Conservation (phyloP, 148 eudicot species). For the Linanthus parryae region DNA sequence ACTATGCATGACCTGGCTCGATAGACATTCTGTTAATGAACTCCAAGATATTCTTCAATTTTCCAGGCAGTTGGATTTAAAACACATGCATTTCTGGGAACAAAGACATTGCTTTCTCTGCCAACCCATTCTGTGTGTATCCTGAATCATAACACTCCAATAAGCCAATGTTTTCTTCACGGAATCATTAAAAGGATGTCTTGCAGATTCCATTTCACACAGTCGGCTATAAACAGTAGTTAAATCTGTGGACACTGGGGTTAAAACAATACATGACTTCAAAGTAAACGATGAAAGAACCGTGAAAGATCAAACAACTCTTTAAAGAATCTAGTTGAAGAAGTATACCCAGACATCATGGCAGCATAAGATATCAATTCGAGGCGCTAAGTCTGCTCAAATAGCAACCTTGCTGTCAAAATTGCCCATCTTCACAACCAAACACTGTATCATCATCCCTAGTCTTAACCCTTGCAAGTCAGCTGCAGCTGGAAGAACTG, state of each 20-base stretch:
- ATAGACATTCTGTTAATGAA: conserved; percentile 54
- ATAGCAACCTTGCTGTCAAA: conserved; percentile 34
- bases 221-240: conserved; percentile 56
- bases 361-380: conserved; percentile 62
- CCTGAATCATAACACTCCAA: conserved; percentile 80
- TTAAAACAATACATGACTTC: conserved; percentile 30
- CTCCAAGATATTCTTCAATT: conserved; percentile 44
- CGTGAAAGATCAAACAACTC: conserved; percentile 37
- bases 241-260: conserved; percentile 60
- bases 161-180: conserved; percentile 46
- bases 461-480: conserved; percentile 48
- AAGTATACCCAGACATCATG: conserved; percentile 54
- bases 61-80: conserved; percentile 46
- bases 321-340: conserved; percentile 35
- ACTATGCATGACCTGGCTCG: conserved; percentile 50
- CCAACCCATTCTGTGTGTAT: conserved; percentile 55
- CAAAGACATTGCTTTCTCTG: conserved; percentile 46
- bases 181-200: conserved; percentile 49
- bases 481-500: conserved; percentile 43
- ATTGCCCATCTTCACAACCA: conserved; percentile 40
- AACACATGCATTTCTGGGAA: conserved; percentile 57
- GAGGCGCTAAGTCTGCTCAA: conserved; percentile 35
- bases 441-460: conserved; percentile 53
- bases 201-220: conserved; percentile 50
- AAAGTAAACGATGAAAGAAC: conserved; percentile 39